Conservation (phyloP, 306 rosid species). For the Fragaria nilgerrensis region DNA sequence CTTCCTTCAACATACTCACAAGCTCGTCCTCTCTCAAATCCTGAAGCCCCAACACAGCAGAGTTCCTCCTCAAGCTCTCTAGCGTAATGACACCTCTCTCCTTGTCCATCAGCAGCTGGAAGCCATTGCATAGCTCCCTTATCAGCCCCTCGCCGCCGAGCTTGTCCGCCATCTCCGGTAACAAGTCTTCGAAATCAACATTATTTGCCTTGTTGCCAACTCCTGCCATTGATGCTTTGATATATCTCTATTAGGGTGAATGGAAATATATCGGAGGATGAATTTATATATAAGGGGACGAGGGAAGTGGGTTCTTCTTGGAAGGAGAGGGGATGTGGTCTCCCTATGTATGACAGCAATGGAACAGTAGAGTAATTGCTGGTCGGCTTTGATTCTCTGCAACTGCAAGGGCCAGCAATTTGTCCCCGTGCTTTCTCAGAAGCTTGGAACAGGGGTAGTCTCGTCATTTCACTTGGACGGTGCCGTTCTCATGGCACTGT, state of each 20-base stretch:
- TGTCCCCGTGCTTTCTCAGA: slow-evolving; percentile 44
- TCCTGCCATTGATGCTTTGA: slow-evolving; percentile 36
- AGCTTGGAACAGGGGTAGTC: slow-evolving; percentile 12
- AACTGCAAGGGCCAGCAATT: slow-evolving; percentile 37
- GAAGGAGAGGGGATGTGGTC: slow-evolving; percentile 35
- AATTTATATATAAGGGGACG: not conserved
- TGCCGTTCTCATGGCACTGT: not conserved
- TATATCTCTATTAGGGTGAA: not conserved
- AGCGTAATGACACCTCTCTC: slow-evolving; percentile 67
- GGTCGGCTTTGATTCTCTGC: slow-evolving; percentile 49
- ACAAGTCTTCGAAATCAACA: slow-evolving; percentile 56
- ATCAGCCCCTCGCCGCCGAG: slow-evolving; percentile 86
- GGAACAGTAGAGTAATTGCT: slow-evolving; percentile 41
- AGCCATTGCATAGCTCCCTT: slow-evolving; percentile 83
- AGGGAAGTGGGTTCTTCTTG: slow-evolving; percentile 31
- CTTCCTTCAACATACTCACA: slow-evolving; percentile 68
- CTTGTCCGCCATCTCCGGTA: slow-evolving; percentile 72
- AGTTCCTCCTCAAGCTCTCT: slow-evolving; percentile 63
- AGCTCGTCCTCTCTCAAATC: slow-evolving; percentile 78
- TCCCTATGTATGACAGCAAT: slow-evolving; percentile 47
- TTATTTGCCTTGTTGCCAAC: slow-evolving; percentile 22
- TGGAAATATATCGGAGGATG: not conserved
- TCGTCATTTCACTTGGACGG: not conserved
- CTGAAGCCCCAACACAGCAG: slow-evolving; percentile 59
- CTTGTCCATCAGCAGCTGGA: slow-evolving; percentile 72